These are phyloP conservation scores for Taphrina sp. DNA, from an alignment of 1,139 yeast genomes.

Conservation along the genomic window DNA sequence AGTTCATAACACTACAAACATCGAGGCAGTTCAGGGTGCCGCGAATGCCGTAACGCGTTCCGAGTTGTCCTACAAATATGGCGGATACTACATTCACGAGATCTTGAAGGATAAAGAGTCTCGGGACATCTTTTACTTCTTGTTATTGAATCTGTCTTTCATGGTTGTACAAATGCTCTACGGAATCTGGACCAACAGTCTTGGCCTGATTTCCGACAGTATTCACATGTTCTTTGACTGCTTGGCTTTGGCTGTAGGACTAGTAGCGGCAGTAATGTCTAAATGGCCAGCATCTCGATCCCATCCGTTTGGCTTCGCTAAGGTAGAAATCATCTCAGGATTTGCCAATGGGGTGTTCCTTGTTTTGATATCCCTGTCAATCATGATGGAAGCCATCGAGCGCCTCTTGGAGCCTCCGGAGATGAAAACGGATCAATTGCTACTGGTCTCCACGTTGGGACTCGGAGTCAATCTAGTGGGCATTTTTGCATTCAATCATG, in stretches of 20 bases:
- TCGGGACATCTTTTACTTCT: slow-evolving; percentile 66
- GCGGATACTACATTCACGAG: slow-evolving; percentile 7
- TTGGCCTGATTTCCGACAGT: slow-evolving; percentile 88
- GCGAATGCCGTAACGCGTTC: not conserved
- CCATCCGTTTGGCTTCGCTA: slow-evolving; percentile 81
- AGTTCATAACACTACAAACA: not conserved
- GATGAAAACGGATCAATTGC: slow-evolving; percentile 77
- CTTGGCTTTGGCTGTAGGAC: slow-evolving; percentile 80
- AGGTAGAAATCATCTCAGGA: slow-evolving; percentile 89
- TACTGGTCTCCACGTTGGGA: slow-evolving; percentile 81
- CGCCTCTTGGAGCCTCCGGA: slow-evolving; percentile 74
- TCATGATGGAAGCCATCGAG: slow-evolving; percentile 80
- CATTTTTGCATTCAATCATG: slow-evolving; percentile 89
- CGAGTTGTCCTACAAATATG: not conserved
- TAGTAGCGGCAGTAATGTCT: slow-evolving; percentile 73
- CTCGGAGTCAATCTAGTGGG: slow-evolving; percentile 86
- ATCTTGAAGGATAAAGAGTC: slow-evolving; percentile 25
- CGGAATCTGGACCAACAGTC: slow-evolving; percentile 85
- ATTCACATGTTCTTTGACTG: slow-evolving; percentile 88
- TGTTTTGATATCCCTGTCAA: slow-evolving; percentile 84
- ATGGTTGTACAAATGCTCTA: slow-evolving; percentile 92
- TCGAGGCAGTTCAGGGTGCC: slow-evolving; percentile 8
- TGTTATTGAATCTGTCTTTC: slow-evolving; percentile 79
- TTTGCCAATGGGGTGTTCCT: slow-evolving; percentile 88
- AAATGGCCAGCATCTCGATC: slow-evolving; percentile 61